A percentile compares a stretch with the other conserved stretches of the same genome.
Evolutionary conservation across 495 filamentous ascomycete species (phyloP).

Genomic region (Hypoxylon rickii): DNA sequence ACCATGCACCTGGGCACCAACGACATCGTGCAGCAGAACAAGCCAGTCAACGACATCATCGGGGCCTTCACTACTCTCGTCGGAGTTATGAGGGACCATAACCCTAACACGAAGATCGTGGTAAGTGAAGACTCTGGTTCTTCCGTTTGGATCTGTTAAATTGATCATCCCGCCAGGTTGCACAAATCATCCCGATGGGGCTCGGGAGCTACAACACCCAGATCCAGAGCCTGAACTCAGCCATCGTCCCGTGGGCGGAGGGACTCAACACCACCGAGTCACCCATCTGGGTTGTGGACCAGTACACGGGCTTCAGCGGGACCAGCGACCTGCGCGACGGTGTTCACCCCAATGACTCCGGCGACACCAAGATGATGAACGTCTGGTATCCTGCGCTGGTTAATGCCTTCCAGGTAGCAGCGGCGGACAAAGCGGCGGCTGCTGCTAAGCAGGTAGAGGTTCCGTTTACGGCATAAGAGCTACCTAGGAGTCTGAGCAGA

Average conservation of each 20-base stretch:
- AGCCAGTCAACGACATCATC: slow-evolving; percentile 47
- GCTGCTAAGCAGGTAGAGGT: slow-evolving; percentile 20
- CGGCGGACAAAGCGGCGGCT: slow-evolving; percentile 26
- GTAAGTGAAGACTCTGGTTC: too few relatives aligned
- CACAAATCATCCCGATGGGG: slow-evolving; percentile 57
- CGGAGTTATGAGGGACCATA: slow-evolving; percentile 49
- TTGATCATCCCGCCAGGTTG: slow-evolving; percentile 44
- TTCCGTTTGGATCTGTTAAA: too few relatives aligned
- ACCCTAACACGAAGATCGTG: slow-evolving; percentile 56
- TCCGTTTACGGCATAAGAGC: slow-evolving; percentile 26
- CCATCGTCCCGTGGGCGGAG: slow-evolving; percentile 52
- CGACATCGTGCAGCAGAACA: slow-evolving; percentile 54
- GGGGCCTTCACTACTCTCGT: slow-evolving; percentile 53
- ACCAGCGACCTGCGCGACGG: slow-evolving; percentile 50
- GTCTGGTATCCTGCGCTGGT: slow-evolving; percentile 52
- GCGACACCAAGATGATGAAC: slow-evolving; percentile 52
- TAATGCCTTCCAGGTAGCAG: slow-evolving; percentile 42
- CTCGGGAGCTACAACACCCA: slow-evolving; percentile 43
- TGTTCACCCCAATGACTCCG: slow-evolving; percentile 52
- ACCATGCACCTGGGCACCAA: slow-evolving; percentile 60
- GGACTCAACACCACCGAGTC: slow-evolving; percentile 51
- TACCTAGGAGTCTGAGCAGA: too few relatives aligned
- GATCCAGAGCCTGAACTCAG: slow-evolving; percentile 51
- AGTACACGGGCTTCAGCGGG: slow-evolving; percentile 50
- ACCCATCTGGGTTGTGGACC: slow-evolving; percentile 58